Percentiles rank a stretch among this genome's conserved stretches.
phyloP scores from a whole-genome alignment of 192 early-diverging fungal genomes.

The Podila minutissima region DNA sequence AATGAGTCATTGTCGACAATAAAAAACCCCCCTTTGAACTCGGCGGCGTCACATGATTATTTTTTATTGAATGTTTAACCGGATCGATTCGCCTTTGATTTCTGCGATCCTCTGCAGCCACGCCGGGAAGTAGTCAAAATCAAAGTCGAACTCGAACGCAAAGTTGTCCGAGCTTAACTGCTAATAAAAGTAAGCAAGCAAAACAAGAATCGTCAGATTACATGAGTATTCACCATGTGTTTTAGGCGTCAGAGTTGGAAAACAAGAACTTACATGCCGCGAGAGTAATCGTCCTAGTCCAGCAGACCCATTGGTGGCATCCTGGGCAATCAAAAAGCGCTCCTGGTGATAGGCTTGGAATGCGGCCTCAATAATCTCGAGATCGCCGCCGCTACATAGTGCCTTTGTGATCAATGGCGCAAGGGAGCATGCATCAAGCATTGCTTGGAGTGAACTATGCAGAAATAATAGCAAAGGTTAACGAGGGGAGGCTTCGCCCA shows the following conservation, averaged over 20 bases:
- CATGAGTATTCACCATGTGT: too few species aligned
- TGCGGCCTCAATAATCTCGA: background rate
- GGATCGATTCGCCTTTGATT: background rate
- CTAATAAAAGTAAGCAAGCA: background rate
- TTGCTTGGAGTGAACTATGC: slow-evolving; percentile 6
- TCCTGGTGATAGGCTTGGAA: slow-evolving; percentile 1
- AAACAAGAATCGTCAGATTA: background rate
- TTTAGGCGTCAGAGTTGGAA: background rate
- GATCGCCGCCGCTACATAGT: background rate
- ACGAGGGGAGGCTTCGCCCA: background rate
- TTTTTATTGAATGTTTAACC: too few species aligned
- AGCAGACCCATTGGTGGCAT: slow-evolving; percentile 1
- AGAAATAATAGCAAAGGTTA: background rate
- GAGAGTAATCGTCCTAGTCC: slow-evolving; percentile 1
- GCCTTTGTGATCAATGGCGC: slow-evolving; percentile 11
- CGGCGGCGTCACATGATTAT: too few species aligned
- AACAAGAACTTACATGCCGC: background rate
- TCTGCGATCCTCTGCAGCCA: slow-evolving; percentile 19
- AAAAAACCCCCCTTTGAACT: too few species aligned
- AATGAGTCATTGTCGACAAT: too few species aligned
- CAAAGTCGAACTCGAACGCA: slow-evolving; percentile 10
- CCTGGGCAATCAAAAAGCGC: slow-evolving; percentile 6
- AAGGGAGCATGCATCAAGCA: slow-evolving; percentile 18
- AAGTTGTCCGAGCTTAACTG: too few species aligned
- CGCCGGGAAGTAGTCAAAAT: slow-evolving; percentile 18